phyloP scores from a whole-genome alignment of 768 basidiomycete species.

The Chalciporus piperatus region DNA sequence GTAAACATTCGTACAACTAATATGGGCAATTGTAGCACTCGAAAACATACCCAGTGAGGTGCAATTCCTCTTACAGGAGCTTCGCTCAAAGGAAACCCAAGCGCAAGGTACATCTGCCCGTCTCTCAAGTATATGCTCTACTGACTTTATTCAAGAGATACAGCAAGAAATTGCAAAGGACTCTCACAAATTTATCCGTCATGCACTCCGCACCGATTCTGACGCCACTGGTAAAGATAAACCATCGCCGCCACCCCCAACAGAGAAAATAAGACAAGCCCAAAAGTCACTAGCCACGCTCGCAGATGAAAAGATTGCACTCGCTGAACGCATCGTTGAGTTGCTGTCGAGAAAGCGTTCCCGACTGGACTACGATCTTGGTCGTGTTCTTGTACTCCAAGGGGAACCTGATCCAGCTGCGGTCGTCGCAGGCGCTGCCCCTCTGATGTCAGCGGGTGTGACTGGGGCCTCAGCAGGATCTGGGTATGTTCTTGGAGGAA shows the following conservation, averaged over 20 bases:
- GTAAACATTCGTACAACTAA: background rate
- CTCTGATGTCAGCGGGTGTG: slow-evolving; percentile 14
- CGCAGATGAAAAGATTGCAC: slow-evolving; percentile 41
- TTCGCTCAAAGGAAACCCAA: slow-evolving; percentile 41
- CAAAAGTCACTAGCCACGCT: slow-evolving; percentile 32
- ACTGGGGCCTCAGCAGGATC: slow-evolving; percentile 15
- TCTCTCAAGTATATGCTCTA: background rate
- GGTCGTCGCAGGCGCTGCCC: slow-evolving; percentile 28
- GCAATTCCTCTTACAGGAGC: slow-evolving; percentile 47
- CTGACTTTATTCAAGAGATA: slow-evolving; percentile 31
- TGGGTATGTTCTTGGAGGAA: slow-evolving; percentile 33
- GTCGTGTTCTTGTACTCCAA: slow-evolving; percentile 41
- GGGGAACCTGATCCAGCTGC: slow-evolving; percentile 40
- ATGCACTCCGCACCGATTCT: slow-evolving; percentile 35
- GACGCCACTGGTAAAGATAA: slow-evolving; percentile 31
- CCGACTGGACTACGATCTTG: slow-evolving; percentile 46
- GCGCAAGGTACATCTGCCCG: slow-evolving; percentile 35
- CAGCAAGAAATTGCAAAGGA: slow-evolving; percentile 45
- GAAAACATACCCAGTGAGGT: slow-evolving; percentile 51
- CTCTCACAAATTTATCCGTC: slow-evolving; percentile 42
- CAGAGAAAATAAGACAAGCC: slow-evolving; percentile 29
- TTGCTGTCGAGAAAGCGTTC: slow-evolving; percentile 45
- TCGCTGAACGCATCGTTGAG: slow-evolving; percentile 43
- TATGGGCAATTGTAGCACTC: slow-evolving; percentile 33
- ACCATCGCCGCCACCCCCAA: slow-evolving; percentile 26